A percentile compares a stretch with the other conserved stretches of the same genome.
phyloP scores from a whole-genome alignment of 768 basidiomycete genomes.

The Psilocybe tampanensis region DNA sequence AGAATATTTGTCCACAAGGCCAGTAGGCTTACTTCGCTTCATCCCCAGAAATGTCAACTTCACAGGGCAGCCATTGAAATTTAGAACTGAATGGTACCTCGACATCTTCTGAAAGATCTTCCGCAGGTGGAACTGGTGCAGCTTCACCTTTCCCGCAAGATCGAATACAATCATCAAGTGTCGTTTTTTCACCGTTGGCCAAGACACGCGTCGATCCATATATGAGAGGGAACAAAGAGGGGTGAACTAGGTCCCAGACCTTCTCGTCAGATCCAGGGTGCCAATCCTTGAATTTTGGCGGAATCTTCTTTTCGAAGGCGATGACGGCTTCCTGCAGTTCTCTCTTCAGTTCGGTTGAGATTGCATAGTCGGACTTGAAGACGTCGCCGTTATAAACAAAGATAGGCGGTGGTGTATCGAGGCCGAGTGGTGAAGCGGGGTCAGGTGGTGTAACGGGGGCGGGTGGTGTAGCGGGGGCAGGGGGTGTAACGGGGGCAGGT shows the following conservation, averaged over 20 bases:
- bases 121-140: slow-evolving; percentile 10
- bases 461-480: background rate
- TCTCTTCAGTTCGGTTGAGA: slow-evolving; percentile 25
- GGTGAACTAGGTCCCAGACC: slow-evolving; percentile 49
- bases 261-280: slow-evolving; percentile 45
- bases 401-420: slow-evolving; percentile 14
- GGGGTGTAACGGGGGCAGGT: background rate
- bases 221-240: slow-evolving; percentile 42
- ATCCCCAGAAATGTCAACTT: slow-evolving; percentile 27
- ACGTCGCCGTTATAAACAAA: slow-evolving; percentile 30
- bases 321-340: slow-evolving; percentile 27
- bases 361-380: slow-evolving; percentile 34
- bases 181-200: slow-evolving; percentile 14
- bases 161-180: slow-evolving; percentile 24
- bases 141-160: slow-evolving; percentile 25
- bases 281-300: slow-evolving; percentile 43
- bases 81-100: slow-evolving; percentile 25
- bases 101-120: slow-evolving; percentile 1
- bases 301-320: slow-evolving; percentile 36
- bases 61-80: slow-evolving; percentile 31
- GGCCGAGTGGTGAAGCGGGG: too few species aligned
- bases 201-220: slow-evolving; percentile 34
- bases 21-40: slow-evolving; percentile 18
- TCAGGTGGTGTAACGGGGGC: slow-evolving; percentile 1
- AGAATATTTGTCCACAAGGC: background rate